Evolutionary conservation across 139 green algal species (phyloP), one percentile per base, ranked within the genome.

Genomic region (Chlamydomonas eustigma): DNA sequence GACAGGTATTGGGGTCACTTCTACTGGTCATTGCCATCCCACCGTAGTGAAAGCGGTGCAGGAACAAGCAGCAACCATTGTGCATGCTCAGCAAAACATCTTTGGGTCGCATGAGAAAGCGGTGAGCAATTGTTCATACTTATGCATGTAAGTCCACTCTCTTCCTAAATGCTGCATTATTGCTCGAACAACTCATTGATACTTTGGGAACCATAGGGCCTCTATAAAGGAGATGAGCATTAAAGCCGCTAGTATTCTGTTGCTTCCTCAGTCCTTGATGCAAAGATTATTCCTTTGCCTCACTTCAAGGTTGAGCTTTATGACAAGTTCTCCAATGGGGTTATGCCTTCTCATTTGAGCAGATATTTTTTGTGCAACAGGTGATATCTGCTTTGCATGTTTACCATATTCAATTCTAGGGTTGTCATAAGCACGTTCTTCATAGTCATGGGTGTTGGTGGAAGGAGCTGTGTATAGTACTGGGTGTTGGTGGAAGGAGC

Each of bases 41-140:
- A 79, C 73, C 4, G 86, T 97, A 2, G 88, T 92, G n/a, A 73
- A 86, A n/a, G 92, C 92, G 1, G 89, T 96, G 24, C 83, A 83
- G 52, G 58, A 85, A 30, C 92, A 97, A 83, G 89, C 92, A 2
- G 81, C 39, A 0, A 70, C 65, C 1, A 68, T 96, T 0, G 89
- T 94, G 78, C 89, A 93, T 72, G 89, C 90, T 12, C 91, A 96
- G 78, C 92, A 97, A 39, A 96, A 96, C 76, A 78, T 94, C 25
- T 89, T 95, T 52, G 79, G 76, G 1, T 80, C 72, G 18, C 80
- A 86, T 39, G 75, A 80, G 34, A 74, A 38, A 18, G 64, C 32
- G 44, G 31, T 30, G 5, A 74, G 38, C 33, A 22, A 38, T 12
- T 64, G 28, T n/a, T n/a, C n/a, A n/a, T 50, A 33, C 8, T 4